Evolutionary conservation across 1,284 basidiomycete genomes (phyloP), one percentile per base, ranked within the genome.

Genomic region (Afroboletus lepidellus): DNA sequence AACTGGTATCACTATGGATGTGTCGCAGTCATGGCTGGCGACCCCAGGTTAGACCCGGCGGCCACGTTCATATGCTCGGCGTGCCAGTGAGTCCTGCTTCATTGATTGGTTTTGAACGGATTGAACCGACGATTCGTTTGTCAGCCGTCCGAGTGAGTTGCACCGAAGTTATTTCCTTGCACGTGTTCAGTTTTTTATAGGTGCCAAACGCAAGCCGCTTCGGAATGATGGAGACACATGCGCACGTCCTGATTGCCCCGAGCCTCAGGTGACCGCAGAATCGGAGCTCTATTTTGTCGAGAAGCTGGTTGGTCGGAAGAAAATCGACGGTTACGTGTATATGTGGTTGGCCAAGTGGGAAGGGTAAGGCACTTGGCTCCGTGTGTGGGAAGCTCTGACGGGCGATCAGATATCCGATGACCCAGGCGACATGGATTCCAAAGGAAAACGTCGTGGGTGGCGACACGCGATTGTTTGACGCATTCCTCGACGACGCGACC

Each of bases 291-390:
- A 38, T 29, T 56, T 65, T 21, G 58, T 74, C 3, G 64, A 72
- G 46, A 64, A 61, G 32, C 65, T 74, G 12, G 58, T 74, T 0
- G 72, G 71, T 32, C 63, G 69, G 32, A 61, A 60, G 24, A 57
- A 51, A 9, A 8, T 44, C 3, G 54, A 60, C 4, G 52, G 54
- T 5, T 53, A 51, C 25, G 11, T 54, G 1, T 64, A 54, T 29
- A 7, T 61, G 34, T 74, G 69, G 67, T 55, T 73, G 29, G 71
- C 71, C 18, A 70, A 71, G 46, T 72, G 71, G 71, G 64, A 69
- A 1, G 71, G 72, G 72, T 72, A 27, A 43, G 66, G 27, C 20
- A 11, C 24, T 5, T n/a, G n/a, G 9, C 9, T 36, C 25, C 21
- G 41, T 8, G 23, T 20, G n/a, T 13, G 27, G 30, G 6, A 15